Conservation (phyloP, 768 basidiomycete species). For the Leucocoprinus leucothites region DNA sequence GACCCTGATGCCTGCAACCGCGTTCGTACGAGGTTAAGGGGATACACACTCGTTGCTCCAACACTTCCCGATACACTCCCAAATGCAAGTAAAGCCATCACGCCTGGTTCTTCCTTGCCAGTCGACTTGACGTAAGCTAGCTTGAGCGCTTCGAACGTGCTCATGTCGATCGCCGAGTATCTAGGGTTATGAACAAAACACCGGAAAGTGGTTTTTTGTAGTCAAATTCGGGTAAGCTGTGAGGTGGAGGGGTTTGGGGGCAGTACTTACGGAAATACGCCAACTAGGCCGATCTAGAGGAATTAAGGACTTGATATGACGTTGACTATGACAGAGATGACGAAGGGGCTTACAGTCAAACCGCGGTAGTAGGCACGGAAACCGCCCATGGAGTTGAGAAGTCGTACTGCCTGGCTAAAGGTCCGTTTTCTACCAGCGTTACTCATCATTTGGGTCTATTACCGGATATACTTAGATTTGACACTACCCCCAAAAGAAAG, state of each 20-base stretch:
- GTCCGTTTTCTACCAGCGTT: conserved; percentile 54
- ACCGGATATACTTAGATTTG: conserved; percentile 21
- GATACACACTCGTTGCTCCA: conserved; percentile 92
- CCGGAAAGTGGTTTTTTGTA: too few relatives aligned
- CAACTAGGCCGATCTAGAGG: conserved; percentile 83
- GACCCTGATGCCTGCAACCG: conserved; percentile 96
- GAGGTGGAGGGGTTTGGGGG: conserved; percentile 1
- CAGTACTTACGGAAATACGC: conserved; percentile 84
- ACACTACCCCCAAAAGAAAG: not conserved
- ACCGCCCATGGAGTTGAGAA: conserved; percentile 78
- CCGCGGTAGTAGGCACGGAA: conserved; percentile 88
- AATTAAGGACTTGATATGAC: conserved; percentile 1
- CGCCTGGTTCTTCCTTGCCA: conserved; percentile 84
- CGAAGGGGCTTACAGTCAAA: conserved; percentile 58
- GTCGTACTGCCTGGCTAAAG: conserved; percentile 59
- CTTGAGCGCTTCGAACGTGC: conserved; percentile 95
- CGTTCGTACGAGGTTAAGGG: conserved; percentile 88
- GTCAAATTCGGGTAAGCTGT: not conserved
- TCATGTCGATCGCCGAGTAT: conserved; percentile 96
- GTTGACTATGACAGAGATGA: not conserved
- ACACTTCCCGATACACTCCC: conserved; percentile 93
- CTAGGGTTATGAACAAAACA: conserved; percentile 28
- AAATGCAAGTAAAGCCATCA: conserved; percentile 83
- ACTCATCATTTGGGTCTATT: conserved; percentile 95
- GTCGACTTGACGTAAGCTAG: conserved; percentile 85